A percentile compares a stretch with the other conserved stretches of the same genome.
These are phyloP conservation scores for Nakazawaea populi DNA, from an alignment of 805 yeast species.

Conservation along the genomic window DNA sequence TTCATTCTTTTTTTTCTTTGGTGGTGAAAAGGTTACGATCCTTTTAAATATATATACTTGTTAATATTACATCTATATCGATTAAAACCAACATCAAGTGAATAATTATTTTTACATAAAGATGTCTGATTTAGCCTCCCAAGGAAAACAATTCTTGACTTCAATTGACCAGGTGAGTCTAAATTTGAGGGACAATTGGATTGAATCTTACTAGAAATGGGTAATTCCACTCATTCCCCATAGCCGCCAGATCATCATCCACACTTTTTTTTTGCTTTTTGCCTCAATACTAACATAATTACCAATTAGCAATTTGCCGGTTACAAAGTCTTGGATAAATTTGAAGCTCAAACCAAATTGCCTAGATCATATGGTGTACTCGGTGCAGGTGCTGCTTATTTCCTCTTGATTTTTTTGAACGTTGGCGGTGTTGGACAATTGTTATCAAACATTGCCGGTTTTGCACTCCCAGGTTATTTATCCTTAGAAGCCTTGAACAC, in stretches of 20 bases:
- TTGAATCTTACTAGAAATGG: no score
- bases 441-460: slow-evolving; percentile 87
- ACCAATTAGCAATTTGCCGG: slow-evolving; percentile 21
- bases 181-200: no score
- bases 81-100: no score
- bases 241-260: not conserved
- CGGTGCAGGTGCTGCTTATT: slow-evolving; percentile 59
- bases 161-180: slow-evolving; percentile 16
- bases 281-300: slow-evolving; percentile 3
- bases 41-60: no score
- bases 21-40: no score
- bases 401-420: slow-evolving; percentile 78
- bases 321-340: slow-evolving; percentile 27
- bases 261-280: not conserved
- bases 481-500: slow-evolving; percentile 84
- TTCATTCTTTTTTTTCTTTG: not conserved
- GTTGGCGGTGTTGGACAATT: slow-evolving; percentile 94
- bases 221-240: not conserved
- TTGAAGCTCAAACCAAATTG: slow-evolving; percentile 38
- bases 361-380: slow-evolving; percentile 86
- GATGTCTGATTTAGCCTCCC: slow-evolving; percentile 40
- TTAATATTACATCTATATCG: no score
- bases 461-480: slow-evolving; percentile 83
- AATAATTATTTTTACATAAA: not conserved
- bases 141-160: slow-evolving; percentile 40